These are phyloP conservation scores for Coemansia sp. DNA, from an alignment of 192 early-diverging fungal genomes.

Conservation along the genomic window DNA sequence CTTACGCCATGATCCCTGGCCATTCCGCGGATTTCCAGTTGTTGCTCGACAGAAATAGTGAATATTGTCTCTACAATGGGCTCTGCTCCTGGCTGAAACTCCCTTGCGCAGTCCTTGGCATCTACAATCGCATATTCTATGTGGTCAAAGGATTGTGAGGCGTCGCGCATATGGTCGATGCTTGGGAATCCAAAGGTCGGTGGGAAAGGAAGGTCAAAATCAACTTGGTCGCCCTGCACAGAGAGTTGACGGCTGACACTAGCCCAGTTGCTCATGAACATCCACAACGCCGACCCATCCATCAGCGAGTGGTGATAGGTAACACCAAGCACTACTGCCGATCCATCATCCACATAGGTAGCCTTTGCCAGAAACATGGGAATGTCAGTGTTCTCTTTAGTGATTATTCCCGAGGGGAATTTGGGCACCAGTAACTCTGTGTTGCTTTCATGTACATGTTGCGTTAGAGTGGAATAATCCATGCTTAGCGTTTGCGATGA, in stretches of 20 bases:
- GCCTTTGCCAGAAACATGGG: conserved; percentile 47
- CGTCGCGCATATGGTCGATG: conserved; percentile 16
- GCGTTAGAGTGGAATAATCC: conserved; percentile 3
- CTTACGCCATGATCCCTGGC: conserved; percentile 26
- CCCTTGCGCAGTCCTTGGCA: conserved; percentile 15
- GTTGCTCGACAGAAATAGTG: conserved; percentile 24
- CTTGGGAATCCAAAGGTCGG: conserved; percentile 39
- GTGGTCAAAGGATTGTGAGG: conserved; percentile 22
- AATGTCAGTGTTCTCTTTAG: conserved; percentile 12
- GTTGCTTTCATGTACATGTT: conserved; percentile 31
- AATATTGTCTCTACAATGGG: conserved; percentile 24
- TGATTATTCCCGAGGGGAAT: conserved; percentile 13
- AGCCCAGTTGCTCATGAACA: conserved; percentile 50
- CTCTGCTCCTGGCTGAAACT: conserved; percentile 22
- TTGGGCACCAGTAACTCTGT: conserved; percentile 33
- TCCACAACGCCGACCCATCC: conserved; percentile 50
- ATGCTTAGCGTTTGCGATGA: conserved; percentile 31
- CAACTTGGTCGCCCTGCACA: not conserved
- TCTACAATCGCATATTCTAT: conserved; percentile 35
- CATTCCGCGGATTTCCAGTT: conserved; percentile 26
- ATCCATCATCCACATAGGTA: conserved; percentile 24
- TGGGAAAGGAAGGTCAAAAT: conserved; percentile 23
- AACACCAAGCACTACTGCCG: conserved; percentile 33
- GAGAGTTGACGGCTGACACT: conserved; percentile 22
- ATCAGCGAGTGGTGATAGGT: conserved; percentile 50